phyloP scores from a whole-genome alignment of 305 asterid genomes.

The Solanum hybrid region DNA sequence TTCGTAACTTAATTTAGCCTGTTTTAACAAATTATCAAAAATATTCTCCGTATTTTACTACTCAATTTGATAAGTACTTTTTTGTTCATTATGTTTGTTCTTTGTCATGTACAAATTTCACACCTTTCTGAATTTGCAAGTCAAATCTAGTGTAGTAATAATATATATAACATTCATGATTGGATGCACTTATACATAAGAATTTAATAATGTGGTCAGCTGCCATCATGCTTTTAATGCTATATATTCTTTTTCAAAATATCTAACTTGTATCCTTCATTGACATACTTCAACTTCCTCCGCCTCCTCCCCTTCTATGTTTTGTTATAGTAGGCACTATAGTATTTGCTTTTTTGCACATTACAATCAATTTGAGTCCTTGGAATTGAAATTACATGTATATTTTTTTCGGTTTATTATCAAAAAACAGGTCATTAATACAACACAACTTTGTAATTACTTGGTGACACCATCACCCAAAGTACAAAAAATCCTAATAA shows the following conservation, averaged over 20 bases:
- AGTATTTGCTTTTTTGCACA: neutral
- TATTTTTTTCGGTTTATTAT: too few species aligned
- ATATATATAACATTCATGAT: neutral
- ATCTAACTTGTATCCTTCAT: neutral
- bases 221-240: neutral
- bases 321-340: neutral
- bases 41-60: neutral
- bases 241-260: neutral
- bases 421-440: neutral
- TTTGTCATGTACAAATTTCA: neutral
- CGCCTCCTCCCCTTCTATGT: neutral
- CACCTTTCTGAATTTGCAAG: too few species aligned
- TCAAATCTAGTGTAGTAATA: neutral
- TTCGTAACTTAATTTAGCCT: neutral
- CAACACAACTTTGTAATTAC: neutral
- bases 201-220: neutral
- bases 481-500: neutral
- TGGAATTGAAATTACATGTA: neutral
- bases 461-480: neutral
- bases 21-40: too few species aligned
- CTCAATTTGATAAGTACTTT: neutral
- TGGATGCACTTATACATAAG: neutral
- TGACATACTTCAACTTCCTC: neutral
- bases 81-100: neutral
- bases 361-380: neutral